Base-by-base conservation (phyloP, 805 yeast genomes). In the Saturnispora gosingensis region DNA sequence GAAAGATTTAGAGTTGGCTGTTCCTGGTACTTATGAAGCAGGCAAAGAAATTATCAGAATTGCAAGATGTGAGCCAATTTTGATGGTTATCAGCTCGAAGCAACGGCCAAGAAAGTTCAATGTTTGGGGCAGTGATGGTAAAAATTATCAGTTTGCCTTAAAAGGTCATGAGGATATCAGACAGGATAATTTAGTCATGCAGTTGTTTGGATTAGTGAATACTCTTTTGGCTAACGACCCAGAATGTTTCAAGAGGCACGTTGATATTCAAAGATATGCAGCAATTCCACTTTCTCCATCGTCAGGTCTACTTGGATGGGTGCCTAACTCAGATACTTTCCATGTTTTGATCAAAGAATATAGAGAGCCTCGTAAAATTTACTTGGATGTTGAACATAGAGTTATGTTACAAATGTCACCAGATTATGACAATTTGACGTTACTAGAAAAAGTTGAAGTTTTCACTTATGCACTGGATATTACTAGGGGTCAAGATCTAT, bases 341-440 rank as follows among this genome's bases (percentile, higher is more conserved):
- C 98, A 93, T 67, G 90, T 84, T 6, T 74, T 93, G 56, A 91
- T 93, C 50, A 78, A 89, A 54, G 98, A 91, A 59, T 89, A 90
- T 65, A 80, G 99, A 60, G 97, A 89, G 58, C 84, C 91, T 7
- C 78, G 96, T 53, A 90, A 88, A 72, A 87, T 90, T 45, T 75
- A 91, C 54, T 71, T 91, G 56, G 91, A 91, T 65, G 88, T 91
- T 59, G 99, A 91, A 66, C 97, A 91, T 65, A 77, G 97, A 56
- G 87, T 91, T 51, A 90, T 91, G 96, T 69, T 88, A 38, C 98
- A 91, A 66, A 91, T 91, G 98, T 96, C 98, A 0, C 97, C 97
- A 1, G 90, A 90, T 64, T 93, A 87, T 68, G 99, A 93, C 58
- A 85, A 81, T 55, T 72, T 93, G 65, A 89, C 97, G 0, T 72